Base-by-base conservation (phyloP, 2,329 filamentous ascomycete genomes). In the Podosphaera fusca region DNA sequence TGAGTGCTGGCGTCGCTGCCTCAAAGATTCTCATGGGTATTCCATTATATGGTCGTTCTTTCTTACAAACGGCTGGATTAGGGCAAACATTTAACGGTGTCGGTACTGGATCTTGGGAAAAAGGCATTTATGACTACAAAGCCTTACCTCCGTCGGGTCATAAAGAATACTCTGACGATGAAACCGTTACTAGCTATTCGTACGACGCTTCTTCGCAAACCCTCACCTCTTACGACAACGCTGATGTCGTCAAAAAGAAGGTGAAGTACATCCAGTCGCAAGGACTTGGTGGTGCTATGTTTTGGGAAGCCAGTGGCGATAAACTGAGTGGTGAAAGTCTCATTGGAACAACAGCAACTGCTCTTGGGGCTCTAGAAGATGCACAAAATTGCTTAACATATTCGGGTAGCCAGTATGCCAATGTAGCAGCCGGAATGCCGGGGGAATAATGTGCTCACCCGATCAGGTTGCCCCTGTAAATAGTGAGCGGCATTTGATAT, bases 101-200 rank as follows among this genome's bases (percentile, higher is more conserved):
- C 35, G 38, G 55, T 29, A 36, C 45, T 21, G 85, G 85, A 0
- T 80, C 74, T 56, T 90, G 81, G 80, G 85, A 92, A 69, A 71
- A 74, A 21, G 84, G 84, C 0, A 72, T 87, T 2, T 90, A 82
- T 79, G 85, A 94, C 67, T 92, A 85, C 74, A 92, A 89, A 70
- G 82, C 69, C 0, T 74, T 94, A 1, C 87, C 86, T 0, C 74
- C 74, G 34, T 65, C 75, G 0, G 80, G 79, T 0, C 78, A 81
- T 0, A 69, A 70, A 1, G 78, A 83, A 63, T 61, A 71, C 49
- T 75, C 77, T 56, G 83, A 89, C 64, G 58, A 67, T 1, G 71
- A 71, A 21, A 72, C 77, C 2, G 74, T 78, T 9, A 84, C 82
- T 0, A 81, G 78, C 9, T 94, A 82, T 73, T 82, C 77, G 67